Evolutionary conservation across 2,329 filamentous ascomycete genomes (phyloP).

Genomic region (Trichoderma semiorbis): DNA sequence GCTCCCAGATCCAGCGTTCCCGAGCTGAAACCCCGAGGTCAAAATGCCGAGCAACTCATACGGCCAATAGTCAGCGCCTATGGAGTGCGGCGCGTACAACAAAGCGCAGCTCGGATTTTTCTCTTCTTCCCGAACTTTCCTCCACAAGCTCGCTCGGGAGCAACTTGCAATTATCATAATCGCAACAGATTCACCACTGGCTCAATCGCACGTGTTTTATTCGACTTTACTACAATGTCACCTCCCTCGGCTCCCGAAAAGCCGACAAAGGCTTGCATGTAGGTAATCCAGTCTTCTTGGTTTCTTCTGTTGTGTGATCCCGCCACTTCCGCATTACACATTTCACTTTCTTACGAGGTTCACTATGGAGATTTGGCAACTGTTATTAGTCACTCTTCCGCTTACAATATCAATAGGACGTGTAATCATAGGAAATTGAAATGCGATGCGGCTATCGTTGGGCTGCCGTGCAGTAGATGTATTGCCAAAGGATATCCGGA

Average conservation of each 20-base stretch:
- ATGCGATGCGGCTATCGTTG: neutral
- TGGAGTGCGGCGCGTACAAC: neutral
- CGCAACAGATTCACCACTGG: neutral
- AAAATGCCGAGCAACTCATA: neutral
- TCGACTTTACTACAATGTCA: neutral
- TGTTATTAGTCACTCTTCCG: too few species aligned
- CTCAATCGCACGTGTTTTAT: neutral
- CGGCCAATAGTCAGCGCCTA: neutral
- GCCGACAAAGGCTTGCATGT: neutral
- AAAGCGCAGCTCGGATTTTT: neutral
- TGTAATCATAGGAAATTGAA: neutral
- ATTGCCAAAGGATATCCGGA: neutral
- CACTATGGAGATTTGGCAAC: neutral
- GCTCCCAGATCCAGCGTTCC: neutral
- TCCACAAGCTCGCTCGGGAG: neutral
- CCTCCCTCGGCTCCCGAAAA: neutral
- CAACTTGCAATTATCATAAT: neutral
- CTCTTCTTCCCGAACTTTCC: neutral
- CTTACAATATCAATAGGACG: neutral
- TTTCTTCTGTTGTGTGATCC: neutral
- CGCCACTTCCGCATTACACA: neutral
- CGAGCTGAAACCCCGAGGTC: neutral
- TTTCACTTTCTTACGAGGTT: neutral
- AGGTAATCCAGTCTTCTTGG: neutral
- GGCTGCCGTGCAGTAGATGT: neutral